Evolutionary conservation across 495 filamentous ascomycete genomes (phyloP).

Genomic region (Corynascus novoguineensis): DNA sequence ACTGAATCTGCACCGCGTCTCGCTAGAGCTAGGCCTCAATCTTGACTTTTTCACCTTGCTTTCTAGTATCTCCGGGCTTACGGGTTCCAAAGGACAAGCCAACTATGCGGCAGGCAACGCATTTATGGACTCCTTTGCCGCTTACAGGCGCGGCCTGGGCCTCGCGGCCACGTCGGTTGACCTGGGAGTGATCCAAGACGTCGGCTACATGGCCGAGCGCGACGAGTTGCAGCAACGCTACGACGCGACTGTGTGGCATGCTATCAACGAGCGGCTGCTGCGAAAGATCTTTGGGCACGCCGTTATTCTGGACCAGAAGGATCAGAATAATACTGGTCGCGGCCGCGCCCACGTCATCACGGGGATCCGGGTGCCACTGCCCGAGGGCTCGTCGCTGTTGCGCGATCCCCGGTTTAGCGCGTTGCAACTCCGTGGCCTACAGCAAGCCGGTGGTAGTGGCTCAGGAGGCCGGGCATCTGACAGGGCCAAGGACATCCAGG

Average conservation of each 20-base stretch:
- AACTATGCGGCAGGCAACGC: constrained; percentile 56
- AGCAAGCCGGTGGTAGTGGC: too few species aligned
- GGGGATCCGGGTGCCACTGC: constrained; percentile 18
- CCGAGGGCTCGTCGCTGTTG: not conserved
- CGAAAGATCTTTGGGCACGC: too few species aligned
- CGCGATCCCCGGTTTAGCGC: not conserved
- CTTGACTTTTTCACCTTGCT: constrained; percentile 58
- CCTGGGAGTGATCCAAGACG: constrained; percentile 23
- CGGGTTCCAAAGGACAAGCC: constrained; percentile 52
- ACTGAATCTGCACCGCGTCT: constrained; percentile 33
- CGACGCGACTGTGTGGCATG: not conserved
- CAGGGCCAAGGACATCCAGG: not conserved
- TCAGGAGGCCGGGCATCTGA: not conserved
- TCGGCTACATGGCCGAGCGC: constrained; percentile 24
- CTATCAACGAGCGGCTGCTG: constrained; percentile 14
- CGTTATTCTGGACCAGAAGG: constrained; percentile 28
- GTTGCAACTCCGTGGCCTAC: not conserved
- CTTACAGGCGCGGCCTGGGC: constrained; percentile 11
- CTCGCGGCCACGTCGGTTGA: constrained; percentile 18
- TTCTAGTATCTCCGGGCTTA: constrained; percentile 33
- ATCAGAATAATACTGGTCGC: constrained; percentile 23
- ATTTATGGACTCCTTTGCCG: constrained; percentile 46
- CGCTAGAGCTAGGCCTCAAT: constrained; percentile 19
- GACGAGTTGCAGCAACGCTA: not conserved
- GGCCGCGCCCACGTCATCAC: constrained; percentile 26